Conservation (phyloP, 805 yeast genomes). For the Pichia nakasei region DNA sequence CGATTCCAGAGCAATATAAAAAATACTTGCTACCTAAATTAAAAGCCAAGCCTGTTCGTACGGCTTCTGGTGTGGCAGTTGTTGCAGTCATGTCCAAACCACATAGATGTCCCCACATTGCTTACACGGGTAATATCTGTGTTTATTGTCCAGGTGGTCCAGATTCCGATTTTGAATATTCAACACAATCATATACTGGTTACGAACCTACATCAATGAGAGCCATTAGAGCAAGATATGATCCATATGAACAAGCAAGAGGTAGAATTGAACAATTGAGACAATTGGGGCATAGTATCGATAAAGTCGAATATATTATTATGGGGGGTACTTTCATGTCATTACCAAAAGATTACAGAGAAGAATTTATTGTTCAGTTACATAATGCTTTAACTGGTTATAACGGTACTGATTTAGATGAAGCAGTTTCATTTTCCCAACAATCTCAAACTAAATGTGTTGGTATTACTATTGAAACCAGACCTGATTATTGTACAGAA, state of each 20-base stretch:
- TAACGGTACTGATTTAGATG: conserved; percentile 79
- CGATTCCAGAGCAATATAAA: conserved; percentile 94
- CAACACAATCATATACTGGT: conserved; percentile 97
- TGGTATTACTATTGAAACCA: conserved; percentile 95
- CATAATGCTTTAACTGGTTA: conserved; percentile 95
- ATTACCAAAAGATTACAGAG: conserved; percentile 81
- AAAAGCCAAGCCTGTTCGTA: conserved; percentile 97
- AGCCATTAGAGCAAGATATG: conserved; percentile 97
- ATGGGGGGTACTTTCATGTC: conserved; percentile 99
- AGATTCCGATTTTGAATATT: conserved; percentile 94
- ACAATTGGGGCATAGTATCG: conserved; percentile 92
- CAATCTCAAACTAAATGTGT: conserved; percentile 95
- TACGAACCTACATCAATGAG: conserved; percentile 99
- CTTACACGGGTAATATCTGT: conserved; percentile 97
- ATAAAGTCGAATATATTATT: conserved; percentile 92
- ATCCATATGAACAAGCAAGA: conserved; percentile 96
- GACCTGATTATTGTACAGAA: conserved; percentile 97
- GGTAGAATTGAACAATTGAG: conserved; percentile 95
- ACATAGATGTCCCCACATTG: conserved; percentile 97
- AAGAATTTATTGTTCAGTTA: conserved; percentile 75
- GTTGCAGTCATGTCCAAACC: conserved; percentile 99
- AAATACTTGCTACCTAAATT: conserved; percentile 85
- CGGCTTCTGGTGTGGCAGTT: conserved; percentile 98
- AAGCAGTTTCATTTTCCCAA: conserved; percentile 84
- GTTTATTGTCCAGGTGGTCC: conserved; percentile 99